These are phyloP conservation scores for Agaricus blazei DNA, from an alignment of 768 basidiomycete species.

Conservation along the genomic window DNA sequence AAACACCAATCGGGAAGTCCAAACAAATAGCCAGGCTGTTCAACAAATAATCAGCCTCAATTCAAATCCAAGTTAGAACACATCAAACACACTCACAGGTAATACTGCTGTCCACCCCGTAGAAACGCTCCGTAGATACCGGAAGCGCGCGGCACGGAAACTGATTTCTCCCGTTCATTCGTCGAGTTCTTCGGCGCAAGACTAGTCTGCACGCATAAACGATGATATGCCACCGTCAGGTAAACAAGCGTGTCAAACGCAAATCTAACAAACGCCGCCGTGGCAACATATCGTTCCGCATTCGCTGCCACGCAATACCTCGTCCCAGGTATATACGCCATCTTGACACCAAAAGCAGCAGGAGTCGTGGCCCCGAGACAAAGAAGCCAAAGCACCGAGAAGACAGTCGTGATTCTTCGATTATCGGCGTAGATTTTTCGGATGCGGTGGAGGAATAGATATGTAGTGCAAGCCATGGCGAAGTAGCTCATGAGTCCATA, in stretches of 20 bases:
- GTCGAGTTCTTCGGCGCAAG: neutral
- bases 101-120: slow-evolving; percentile 28
- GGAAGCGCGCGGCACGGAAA: slow-evolving; percentile 16
- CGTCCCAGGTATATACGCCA: slow-evolving; percentile 24
- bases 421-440: slow-evolving; percentile 23
- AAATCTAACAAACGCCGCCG: slow-evolving; percentile 18
- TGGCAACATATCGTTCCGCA: slow-evolving; percentile 19
- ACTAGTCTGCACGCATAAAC: slow-evolving; percentile 14
- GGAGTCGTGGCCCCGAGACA: slow-evolving; percentile 18
- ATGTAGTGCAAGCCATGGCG: slow-evolving; percentile 11
- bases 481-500: neutral
- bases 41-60: neutral
- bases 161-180: slow-evolving; percentile 10
- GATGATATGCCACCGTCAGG: slow-evolving; percentile 25
- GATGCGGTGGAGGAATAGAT: slow-evolving; percentile 28
- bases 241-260: slow-evolving; percentile 28
- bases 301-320: slow-evolving; percentile 22
- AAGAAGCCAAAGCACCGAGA: slow-evolving; percentile 22
- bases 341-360: slow-evolving; percentile 17
- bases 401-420: slow-evolving; percentile 17
- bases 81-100: slow-evolving; percentile 19
- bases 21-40: neutral
- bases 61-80: no score
- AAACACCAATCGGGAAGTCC: neutral
- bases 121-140: slow-evolving; percentile 20